Base-by-base conservation (phyloP, 495 filamentous ascomycete species). In the Astrothelium macrocarpum region DNA sequence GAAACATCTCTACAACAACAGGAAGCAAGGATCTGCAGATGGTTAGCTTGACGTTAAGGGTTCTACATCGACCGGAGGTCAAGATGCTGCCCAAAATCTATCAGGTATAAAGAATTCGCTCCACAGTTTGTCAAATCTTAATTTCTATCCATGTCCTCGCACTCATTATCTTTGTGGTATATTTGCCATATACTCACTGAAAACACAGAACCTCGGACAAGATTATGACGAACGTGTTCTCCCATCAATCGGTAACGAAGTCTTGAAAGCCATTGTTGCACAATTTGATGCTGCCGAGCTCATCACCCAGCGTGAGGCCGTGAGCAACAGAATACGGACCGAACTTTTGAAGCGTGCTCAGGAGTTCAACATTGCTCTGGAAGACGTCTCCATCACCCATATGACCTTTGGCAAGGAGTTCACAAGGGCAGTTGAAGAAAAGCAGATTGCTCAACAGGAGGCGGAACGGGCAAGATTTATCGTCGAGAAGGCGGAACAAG, bases 341-440 rank as follows among this genome's bases (percentile, higher is more conserved):
- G 94, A 99, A 77, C 88, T 99, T 36, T 85, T 95, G 74, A 92
- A 91, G 82, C 92, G 94, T 60, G 94, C 94, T n/a, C 73, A 84
- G 59, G 95, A 99, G 76, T 99, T 99, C 85, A 97, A 99, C 81
- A 99, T 99, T 76, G 89, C 90, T 34, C 89, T 99, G 46, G 94
- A 99, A 77, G 94, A 99, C 71, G 94, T 99, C 64, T 95, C 90
- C 70, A 99, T 99, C 81, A 99, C 94, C 46, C 94, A 99, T 85
- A 97, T 99, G 94, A 97, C 94, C 62, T 99, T 99, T 77, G 94
- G 94, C 63, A 92, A 91, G 79, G 94, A 99, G 79, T 99, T 99
- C 86, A 99, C 94, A 64, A 85, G 85, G 67, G 94, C 94, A 65
- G 94, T 99, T 71, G 94, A 99, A 80, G 95, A 99, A 83, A 99